Base-by-base conservation (phyloP, 83 land plant genomes). In the Diphasiastrum complanatum region DNA sequence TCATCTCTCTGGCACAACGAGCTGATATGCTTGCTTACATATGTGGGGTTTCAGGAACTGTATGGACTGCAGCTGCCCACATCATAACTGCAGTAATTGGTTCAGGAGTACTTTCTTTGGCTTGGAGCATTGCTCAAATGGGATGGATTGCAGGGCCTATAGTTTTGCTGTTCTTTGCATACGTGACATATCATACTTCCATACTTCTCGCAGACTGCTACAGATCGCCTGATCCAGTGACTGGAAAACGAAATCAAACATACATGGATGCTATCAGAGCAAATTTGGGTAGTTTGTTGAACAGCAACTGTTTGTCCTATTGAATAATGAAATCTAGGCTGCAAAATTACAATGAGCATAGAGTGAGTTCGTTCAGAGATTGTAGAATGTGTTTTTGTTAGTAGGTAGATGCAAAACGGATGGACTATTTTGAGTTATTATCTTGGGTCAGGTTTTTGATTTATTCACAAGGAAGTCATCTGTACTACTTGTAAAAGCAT, bases 1-100 rank as follows among this genome's bases (percentile, higher is more conserved):
- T n/a, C n/a, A n/a, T n/a, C n/a, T n/a, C n/a, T n/a, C n/a, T n/a
- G n/a, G n/a, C n/a, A n/a, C n/a, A n/a, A n/a, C n/a, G n/a, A n/a
- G n/a, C n/a, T n/a, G n/a, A n/a, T n/a, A n/a, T n/a, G n/a, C n/a
- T n/a, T n/a, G n/a, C n/a, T n/a, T 45, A 20, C 3, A 11, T 54
- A 8, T 28, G 59, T 4, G 59, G 50, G 16, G 19, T 1, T 64
- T 18, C 70, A 85, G 90, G 90, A 45, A 83, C 67, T 26, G 20
- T 75, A 5, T 79, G 83, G 87, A 85, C 90, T 14, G 87, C 90
- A n/a, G 66, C 88, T 56, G 81, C 87, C 12, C 90, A 85, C 61
- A 77, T 83, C 19, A 80, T 85, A 37, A 85, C 90, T 14, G 90
- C 90, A 16, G 86, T 82, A 26, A 85, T 85, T 26, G 90, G 90